Evolutionary conservation across 495 filamentous ascomycete species (phyloP).

Genomic region (Neurospora sp.): DNA sequence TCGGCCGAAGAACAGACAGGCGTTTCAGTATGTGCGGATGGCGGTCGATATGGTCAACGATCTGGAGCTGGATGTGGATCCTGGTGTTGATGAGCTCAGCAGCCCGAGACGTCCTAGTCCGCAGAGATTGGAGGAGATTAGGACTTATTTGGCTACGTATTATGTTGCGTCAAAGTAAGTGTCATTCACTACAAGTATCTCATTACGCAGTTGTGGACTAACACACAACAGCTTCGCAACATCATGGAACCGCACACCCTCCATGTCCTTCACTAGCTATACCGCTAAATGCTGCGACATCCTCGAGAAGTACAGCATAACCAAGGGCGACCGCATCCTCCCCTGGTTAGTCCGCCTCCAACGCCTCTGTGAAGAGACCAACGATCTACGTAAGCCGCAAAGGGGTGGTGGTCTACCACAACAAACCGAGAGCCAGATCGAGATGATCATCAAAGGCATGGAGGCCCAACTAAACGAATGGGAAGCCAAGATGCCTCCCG

Average conservation of each 20-base stretch:
- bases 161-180: conserved; percentile 28
- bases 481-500: conserved; percentile 22
- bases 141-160: conserved; percentile 30
- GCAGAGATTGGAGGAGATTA: conserved; percentile 24
- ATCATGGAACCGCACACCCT: conserved; percentile 21
- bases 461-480: conserved; percentile 32
- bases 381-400: conserved; percentile 18
- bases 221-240: conserved; percentile 16
- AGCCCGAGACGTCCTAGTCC: not conserved
- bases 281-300: conserved; percentile 25
- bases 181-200: not conserved
- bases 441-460: conserved; percentile 31
- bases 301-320: conserved; percentile 20
- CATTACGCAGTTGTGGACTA: not conserved
- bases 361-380: conserved; percentile 28
- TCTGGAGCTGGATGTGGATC: conserved; percentile 30
- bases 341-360: conserved; percentile 32
- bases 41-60: conserved; percentile 36
- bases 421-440: conserved; percentile 28
- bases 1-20: conserved; percentile 35
- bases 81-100: conserved; percentile 2
- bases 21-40: conserved; percentile 36
- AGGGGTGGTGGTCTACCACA: conserved; percentile 1
- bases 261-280: conserved; percentile 22
- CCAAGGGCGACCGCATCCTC: conserved; percentile 27